Base-by-base conservation (phyloP, 192 early-diverging fungal genomes). In the Mortierella alpina region DNA sequence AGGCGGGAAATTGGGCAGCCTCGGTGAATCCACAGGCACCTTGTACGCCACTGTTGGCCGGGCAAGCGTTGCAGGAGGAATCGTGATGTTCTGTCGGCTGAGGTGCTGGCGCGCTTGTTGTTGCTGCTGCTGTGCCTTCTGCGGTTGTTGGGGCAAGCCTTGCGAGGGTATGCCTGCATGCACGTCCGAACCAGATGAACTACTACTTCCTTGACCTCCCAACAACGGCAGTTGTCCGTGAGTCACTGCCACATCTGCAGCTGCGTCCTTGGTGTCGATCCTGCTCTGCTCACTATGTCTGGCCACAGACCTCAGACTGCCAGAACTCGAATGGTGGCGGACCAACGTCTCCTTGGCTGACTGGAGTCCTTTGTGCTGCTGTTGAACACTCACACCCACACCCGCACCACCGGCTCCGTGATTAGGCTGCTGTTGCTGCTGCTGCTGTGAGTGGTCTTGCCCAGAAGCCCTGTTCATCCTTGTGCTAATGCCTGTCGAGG, bases 221-320 rank as follows among this genome's bases (percentile, higher is more conserved):
- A 8, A 20, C 13, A 31, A 31, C 31, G 3, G 4, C 49, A 14
- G 17, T 50, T 1, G 49, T 4, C 49, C 12, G 49, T 50, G 49
- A 4, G 1, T 14, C 49, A 15, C 54, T 55, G 54, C n/a, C 54
- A 22, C 54, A n/a, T 20, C 54, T 55, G 15, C 60, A 41, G 22
- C 6, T 8, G 23, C 44, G 2, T 15, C 47, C 42, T 31, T 56
- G 22, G 39, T 18, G 6, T 18, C 68, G 17, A 40, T 23, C 15
- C 53, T 48, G 20, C 52, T 55, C 51, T 65, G 75, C 46, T 66
- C 75, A 31, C 52, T 66, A 44, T 65, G 75, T 2, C 75, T 66
- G 0, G 75, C 58, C 3, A 79, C 75, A 31, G 75, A 72, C 9
- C 75, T 47, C 52, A 79, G 51, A n/a, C 75, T 79, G 22, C 75